Evolutionary conservation across 2,329 filamentous ascomycete genomes (phyloP).

Genomic region (Orbilia ellipsospora): DNA sequence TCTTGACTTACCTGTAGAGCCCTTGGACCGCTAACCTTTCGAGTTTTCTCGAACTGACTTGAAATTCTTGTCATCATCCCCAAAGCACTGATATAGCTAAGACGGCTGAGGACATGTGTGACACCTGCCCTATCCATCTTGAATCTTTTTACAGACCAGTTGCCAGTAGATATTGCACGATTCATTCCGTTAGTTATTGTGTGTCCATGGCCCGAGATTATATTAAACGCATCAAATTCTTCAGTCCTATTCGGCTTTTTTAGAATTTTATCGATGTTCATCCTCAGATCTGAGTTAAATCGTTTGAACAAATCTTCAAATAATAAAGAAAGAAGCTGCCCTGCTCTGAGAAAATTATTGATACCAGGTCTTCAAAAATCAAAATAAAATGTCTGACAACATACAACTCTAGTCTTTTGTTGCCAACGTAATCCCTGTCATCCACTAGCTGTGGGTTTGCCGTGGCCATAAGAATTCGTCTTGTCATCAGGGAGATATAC

Average conservation of each 20-base stretch:
- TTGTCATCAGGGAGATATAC: slow-evolving; percentile 96
- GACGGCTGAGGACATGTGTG: slow-evolving; percentile 91
- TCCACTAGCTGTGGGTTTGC: slow-evolving; percentile 90
- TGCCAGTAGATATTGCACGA: slow-evolving; percentile 94
- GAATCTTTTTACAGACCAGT: slow-evolving; percentile 98
- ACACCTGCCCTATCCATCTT: slow-evolving; percentile 98
- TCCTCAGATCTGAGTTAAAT: slow-evolving; percentile 87
- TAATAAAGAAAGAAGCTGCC: slow-evolving; percentile 89
- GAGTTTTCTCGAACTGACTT: slow-evolving; percentile 98
- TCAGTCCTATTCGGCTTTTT: slow-evolving; percentile 92
- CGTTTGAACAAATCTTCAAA: slow-evolving; percentile 99
- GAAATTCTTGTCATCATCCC: slow-evolving; percentile 99
- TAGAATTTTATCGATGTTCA: slow-evolving; percentile 92
- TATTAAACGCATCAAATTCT: slow-evolving; percentile 85
- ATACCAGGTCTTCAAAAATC: background rate
- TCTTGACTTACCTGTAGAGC: slow-evolving; percentile 73
- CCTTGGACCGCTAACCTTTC: slow-evolving; percentile 94
- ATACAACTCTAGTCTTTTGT: slow-evolving; percentile 87
- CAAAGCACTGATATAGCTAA: slow-evolving; percentile 95
- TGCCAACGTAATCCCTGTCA: slow-evolving; percentile 96
- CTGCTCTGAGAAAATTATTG: slow-evolving; percentile 68
- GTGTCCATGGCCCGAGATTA: slow-evolving; percentile 84
- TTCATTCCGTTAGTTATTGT: slow-evolving; percentile 94
- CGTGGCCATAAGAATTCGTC: slow-evolving; percentile 93
- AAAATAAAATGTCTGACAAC: slow-evolving; percentile 12